These are phyloP conservation scores for Bryoglossum gracile DNA, from an alignment of 495 filamentous ascomycete genomes.

Conservation along the genomic window DNA sequence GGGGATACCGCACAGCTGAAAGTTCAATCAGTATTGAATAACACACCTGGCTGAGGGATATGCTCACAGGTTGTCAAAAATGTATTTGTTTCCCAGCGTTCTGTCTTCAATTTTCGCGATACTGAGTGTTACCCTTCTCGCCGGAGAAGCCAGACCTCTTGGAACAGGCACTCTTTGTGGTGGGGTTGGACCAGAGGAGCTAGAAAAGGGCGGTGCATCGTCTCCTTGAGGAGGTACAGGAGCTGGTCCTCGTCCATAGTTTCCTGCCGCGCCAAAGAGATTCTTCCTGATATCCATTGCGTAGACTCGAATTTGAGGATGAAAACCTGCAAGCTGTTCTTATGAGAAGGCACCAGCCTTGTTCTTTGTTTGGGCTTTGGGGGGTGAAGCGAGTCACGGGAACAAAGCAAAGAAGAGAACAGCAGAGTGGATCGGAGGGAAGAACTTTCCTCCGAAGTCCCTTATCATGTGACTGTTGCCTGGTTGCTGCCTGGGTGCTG, in stretches of 20 bases:
- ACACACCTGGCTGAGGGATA: no score
- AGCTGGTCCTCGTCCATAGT: conserved; percentile 10
- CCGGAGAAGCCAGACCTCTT: conserved; percentile 5
- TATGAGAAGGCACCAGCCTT: no score
- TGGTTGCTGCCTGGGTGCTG: no score
- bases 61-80: conserved; percentile 37
- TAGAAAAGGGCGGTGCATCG: conserved; percentile 17
- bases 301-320: no score
- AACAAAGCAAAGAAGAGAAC: no score
- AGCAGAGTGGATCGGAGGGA: no score
- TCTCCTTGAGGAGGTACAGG: conserved; percentile 18
- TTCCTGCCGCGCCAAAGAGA: conserved; percentile 21
- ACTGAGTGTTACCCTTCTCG: conserved; percentile 21
- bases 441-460: no score
- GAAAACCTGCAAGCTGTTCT: no score
- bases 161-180: conserved; percentile 19
- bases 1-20: conserved; percentile 60
- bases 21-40: conserved; percentile 17
- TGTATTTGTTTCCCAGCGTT: conserved; percentile 33
- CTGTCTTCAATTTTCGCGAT: conserved; percentile 37
- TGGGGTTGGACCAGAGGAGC: conserved; percentile 12
- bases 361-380: no score
- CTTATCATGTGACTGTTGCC: no score
- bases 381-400: no score
- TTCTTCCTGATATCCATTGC: conserved; percentile 25